These are phyloP conservation scores for Platanus orientalis DNA, from an alignment of 164 flowering plant species.

Conservation along the genomic window DNA sequence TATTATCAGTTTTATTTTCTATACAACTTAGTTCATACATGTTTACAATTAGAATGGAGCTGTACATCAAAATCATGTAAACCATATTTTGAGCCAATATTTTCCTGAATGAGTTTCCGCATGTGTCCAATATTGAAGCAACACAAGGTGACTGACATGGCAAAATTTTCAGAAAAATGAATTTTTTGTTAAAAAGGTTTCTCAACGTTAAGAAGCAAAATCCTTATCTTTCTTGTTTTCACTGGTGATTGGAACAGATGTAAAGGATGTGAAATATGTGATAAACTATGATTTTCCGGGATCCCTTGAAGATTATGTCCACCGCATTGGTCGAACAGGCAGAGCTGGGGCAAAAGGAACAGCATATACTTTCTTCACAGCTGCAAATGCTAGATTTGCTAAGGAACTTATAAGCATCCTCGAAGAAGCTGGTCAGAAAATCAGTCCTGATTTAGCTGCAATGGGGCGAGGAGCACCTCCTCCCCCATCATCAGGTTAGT, in stretches of 20 bases:
- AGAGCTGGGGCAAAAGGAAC: conserved; percentile 97
- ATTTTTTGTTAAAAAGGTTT: no score
- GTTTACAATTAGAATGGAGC: no score
- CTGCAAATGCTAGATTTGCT: conserved; percentile 92
- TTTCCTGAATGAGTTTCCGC: no score
- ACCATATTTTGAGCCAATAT: no score
- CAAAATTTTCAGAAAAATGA: no score
- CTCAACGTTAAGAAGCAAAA: no score
- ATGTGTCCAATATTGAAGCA: no score
- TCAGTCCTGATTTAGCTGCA: conserved; percentile 77
- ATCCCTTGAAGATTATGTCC: conserved; percentile 94
- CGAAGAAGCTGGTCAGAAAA: conserved; percentile 93
- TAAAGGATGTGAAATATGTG: conserved; percentile 92
- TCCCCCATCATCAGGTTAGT: conserved; percentile 66
- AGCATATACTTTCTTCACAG: conserved; percentile 92
- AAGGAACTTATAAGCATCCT: conserved; percentile 85
- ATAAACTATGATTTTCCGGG: conserved; percentile 96
- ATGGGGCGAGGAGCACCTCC: conserved; percentile 96
- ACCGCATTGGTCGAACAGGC: conserved; percentile 94
- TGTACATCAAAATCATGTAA: no score
- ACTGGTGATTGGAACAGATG: conserved; percentile 51
- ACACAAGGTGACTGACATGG: no score
- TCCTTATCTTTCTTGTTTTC: no score
- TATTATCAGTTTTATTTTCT: no score
- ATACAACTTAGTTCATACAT: no score